These are phyloP conservation scores for Cordyceps pruinosa DNA, from an alignment of 2,329 filamentous ascomycete genomes.

Conservation along the genomic window DNA sequence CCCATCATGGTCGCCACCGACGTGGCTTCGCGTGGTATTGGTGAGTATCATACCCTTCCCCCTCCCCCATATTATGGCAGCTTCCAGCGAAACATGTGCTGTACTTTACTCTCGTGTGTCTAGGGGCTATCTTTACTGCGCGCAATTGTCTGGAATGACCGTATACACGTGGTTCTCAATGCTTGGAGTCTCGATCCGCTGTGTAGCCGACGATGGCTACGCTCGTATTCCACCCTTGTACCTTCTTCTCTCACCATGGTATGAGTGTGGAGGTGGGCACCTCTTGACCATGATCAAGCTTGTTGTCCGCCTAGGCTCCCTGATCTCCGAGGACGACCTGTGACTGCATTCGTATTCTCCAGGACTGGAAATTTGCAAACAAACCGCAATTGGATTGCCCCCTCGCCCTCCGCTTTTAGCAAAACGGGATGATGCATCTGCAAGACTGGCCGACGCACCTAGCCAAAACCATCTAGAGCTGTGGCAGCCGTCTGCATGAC, in stretches of 20 bases:
- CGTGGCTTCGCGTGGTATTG: constrained; percentile 99
- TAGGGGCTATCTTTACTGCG: constrained; percentile 82
- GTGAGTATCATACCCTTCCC: constrained; percentile 71
- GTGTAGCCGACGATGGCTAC: constrained; percentile 58
- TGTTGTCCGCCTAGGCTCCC: constrained; percentile 49
- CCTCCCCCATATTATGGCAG: constrained; percentile 37
- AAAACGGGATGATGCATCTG: constrained; percentile 38
- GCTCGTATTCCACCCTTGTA: constrained; percentile 71
- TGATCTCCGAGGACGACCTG: constrained; percentile 46
- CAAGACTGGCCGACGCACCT: constrained; percentile 36
- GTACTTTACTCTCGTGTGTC: constrained; percentile 85
- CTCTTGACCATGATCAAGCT: constrained; percentile 69
- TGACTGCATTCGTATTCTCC: constrained; percentile 39
- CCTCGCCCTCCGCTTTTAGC: constrained; percentile 37
- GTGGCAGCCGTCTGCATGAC: constrained; percentile 9
- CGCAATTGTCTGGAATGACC: constrained; percentile 85
- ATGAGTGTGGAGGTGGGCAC: constrained; percentile 72
- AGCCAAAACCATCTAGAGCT: constrained; percentile 28
- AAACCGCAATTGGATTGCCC: constrained; percentile 54
- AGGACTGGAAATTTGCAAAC: constrained; percentile 43
- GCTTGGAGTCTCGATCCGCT: constrained; percentile 79
- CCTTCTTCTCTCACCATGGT: constrained; percentile 50
- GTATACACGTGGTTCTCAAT: constrained; percentile 75
- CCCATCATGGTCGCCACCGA: constrained; percentile 99
- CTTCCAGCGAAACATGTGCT: constrained; percentile 53